These are phyloP conservation scores for Trichoderma asperellum DNA, from an alignment of 2,329 filamentous ascomycete genomes.

Conservation along the genomic window DNA sequence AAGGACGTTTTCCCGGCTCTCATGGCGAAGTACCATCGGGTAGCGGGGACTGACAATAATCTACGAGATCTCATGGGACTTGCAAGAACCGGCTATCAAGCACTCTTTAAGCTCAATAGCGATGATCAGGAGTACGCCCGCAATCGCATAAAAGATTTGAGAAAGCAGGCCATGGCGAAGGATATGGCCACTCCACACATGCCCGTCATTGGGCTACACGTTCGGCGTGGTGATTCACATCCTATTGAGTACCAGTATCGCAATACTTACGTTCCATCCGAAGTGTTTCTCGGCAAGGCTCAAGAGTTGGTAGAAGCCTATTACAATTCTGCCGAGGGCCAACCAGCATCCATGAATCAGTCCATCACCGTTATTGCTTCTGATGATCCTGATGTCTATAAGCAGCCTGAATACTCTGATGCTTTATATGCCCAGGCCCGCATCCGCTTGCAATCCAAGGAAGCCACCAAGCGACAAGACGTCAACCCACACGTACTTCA, in stretches of 20 bases:
- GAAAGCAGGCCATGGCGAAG: slow-evolving; percentile 48
- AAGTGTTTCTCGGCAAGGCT: slow-evolving; percentile 66
- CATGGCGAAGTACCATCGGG: slow-evolving; percentile 41
- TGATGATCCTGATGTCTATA: slow-evolving; percentile 78
- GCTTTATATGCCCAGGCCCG: slow-evolving; percentile 70
- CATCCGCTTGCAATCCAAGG: slow-evolving; percentile 74
- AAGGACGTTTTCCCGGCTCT: slow-evolving; percentile 65
- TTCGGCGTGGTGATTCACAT: slow-evolving; percentile 79
- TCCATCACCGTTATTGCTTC: slow-evolving; percentile 70
- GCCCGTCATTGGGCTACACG: slow-evolving; percentile 69
- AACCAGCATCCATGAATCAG: slow-evolving; percentile 41
- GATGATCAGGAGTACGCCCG: slow-evolving; percentile 69
- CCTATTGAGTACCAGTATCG: slow-evolving; percentile 77
- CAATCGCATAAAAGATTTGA: slow-evolving; percentile 61
- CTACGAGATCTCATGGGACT: slow-evolving; percentile 67
- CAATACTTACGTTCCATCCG: slow-evolving; percentile 76
- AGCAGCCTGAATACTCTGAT: slow-evolving; percentile 62
- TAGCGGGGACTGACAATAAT: slow-evolving; percentile 34
- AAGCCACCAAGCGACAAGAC: slow-evolving; percentile 47
- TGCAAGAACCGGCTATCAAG: slow-evolving; percentile 70
- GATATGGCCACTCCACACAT: slow-evolving; percentile 46
- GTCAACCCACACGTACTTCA: slow-evolving; percentile 57
- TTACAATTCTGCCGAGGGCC: slow-evolving; percentile 49
- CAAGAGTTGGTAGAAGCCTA: slow-evolving; percentile 56
- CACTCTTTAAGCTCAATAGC: slow-evolving; percentile 67